Conservation (phyloP, 2,329 filamentous ascomycete genomes). For the Juglanconis sp. region DNA sequence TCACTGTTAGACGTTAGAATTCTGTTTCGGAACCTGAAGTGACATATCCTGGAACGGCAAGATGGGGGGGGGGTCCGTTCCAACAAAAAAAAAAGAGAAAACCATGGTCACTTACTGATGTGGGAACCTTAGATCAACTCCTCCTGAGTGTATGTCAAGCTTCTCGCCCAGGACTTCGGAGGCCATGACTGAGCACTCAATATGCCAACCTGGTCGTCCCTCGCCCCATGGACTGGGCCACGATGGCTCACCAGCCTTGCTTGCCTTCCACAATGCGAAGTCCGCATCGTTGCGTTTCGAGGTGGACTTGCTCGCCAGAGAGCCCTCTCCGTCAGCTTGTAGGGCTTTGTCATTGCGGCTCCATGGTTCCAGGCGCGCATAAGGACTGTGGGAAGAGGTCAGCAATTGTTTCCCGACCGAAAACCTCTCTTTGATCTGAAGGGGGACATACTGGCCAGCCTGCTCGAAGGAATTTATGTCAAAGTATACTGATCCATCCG, state of each 20-base stretch:
- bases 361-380: constrained; percentile 81
- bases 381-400: constrained; percentile 40
- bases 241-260: constrained; percentile 85
- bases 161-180: constrained; percentile 78
- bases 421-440: no score
- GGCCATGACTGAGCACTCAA: constrained; percentile 95
- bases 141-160: constrained; percentile 30
- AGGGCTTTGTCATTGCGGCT: constrained; percentile 79
- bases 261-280: constrained; percentile 92
- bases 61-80: no score
- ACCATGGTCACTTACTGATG: constrained; percentile 52
- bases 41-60: no score
- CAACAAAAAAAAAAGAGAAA: no score
- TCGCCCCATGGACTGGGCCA: constrained; percentile 88
- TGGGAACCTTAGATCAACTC: constrained; percentile 86
- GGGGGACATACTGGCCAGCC: constrained; percentile 58
- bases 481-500: constrained; percentile 87
- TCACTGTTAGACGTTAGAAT: constrained; percentile 39
- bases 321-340: constrained; percentile 86
- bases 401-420: neutral
- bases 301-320: constrained; percentile 59
- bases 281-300: constrained; percentile 76
- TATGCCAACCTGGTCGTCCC: constrained; percentile 92
- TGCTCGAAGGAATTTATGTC: constrained; percentile 85
- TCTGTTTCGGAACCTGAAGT: no score